Conservation (phyloP, 768 basidiomycete species). For the Daedaleopsis sinensis region DNA sequence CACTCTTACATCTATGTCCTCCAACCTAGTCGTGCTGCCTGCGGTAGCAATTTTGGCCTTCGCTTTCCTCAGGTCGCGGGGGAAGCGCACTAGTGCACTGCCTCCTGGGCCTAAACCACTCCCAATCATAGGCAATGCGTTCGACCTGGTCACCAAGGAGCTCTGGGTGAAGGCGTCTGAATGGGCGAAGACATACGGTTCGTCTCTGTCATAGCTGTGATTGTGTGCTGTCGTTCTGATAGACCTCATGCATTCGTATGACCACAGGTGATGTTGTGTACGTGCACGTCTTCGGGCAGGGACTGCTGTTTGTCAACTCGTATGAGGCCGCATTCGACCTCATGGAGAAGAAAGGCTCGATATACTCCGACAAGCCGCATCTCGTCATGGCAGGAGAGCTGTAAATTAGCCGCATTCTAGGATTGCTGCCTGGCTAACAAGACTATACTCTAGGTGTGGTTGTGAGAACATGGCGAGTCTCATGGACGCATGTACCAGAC, state of each 20-base stretch:
- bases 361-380: conserved; percentile 75
- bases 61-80: not conserved
- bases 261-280: conserved; percentile 62
- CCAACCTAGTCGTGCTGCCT: not conserved
- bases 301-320: conserved; percentile 68
- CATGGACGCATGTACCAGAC: not conserved
- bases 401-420: conserved; percentile 40
- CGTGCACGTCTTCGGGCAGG: conserved; percentile 65
- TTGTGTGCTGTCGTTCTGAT: not conserved
- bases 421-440: not conserved
- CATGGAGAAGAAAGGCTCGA: conserved; percentile 68
- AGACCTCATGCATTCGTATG: no score
- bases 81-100: conserved; percentile 15
- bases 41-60: not conserved
- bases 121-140: conserved; percentile 66
- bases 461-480: conserved; percentile 64
- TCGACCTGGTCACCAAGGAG: conserved; percentile 60
- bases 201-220: conserved; percentile 22
- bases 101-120: conserved; percentile 73
- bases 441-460: conserved; percentile 44
- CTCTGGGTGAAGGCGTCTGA: conserved; percentile 63
- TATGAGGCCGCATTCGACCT: conserved; percentile 62
- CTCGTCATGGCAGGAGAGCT: conserved; percentile 74
- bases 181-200: conserved; percentile 70
- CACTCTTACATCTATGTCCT: no score